Evolutionary conservation across 371 early-diverging fungal genomes (phyloP).

Genomic region (Saksenaea oblongispora): DNA sequence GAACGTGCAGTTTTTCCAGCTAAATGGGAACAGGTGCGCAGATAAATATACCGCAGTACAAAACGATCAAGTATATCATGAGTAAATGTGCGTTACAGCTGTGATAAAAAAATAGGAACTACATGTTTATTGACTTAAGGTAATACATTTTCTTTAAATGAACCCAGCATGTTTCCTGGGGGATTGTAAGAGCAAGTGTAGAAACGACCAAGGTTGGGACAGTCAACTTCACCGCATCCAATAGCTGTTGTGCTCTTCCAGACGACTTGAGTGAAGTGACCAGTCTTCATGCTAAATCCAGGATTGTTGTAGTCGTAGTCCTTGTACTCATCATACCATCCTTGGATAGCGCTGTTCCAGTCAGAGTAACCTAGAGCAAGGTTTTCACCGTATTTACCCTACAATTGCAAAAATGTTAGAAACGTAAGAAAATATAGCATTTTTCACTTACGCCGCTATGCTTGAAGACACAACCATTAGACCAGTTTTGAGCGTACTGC

Average conservation of each 20-base stretch:
- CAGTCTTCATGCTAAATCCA: slow-evolving; percentile 33
- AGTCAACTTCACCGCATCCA: slow-evolving; percentile 51
- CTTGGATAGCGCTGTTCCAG: slow-evolving; percentile 26
- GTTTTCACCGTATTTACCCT: slow-evolving; percentile 44
- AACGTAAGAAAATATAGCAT: too few relatives aligned
- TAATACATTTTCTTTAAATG: slow-evolving; percentile 42
- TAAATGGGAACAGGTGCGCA: too few relatives aligned
- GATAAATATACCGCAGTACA: too few relatives aligned
- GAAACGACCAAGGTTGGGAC: slow-evolving; percentile 32
- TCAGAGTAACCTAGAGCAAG: slow-evolving; percentile 41
- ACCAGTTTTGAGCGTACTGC: slow-evolving; percentile 46
- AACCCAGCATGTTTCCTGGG: slow-evolving; percentile 46
- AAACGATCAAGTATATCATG: too few relatives aligned
- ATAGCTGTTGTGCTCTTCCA: slow-evolving; percentile 51
- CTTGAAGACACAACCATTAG: slow-evolving; percentile 39
- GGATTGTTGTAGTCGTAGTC: slow-evolving; percentile 42
- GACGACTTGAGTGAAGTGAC: slow-evolving; percentile 57
- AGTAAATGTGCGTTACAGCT: too few relatives aligned
- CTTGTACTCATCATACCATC: slow-evolving; percentile 49
- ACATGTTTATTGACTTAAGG: neutral
- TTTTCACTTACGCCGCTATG: slow-evolving; percentile 34
- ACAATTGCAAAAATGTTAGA: too few relatives aligned
- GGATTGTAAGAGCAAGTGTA: slow-evolving; percentile 52
- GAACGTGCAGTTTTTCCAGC: too few relatives aligned
- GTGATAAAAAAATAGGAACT: too few relatives aligned